These are phyloP conservation scores for Trichoderma atrobrunneum DNA, from an alignment of 2,329 filamentous ascomycete species.

Conservation along the genomic window DNA sequence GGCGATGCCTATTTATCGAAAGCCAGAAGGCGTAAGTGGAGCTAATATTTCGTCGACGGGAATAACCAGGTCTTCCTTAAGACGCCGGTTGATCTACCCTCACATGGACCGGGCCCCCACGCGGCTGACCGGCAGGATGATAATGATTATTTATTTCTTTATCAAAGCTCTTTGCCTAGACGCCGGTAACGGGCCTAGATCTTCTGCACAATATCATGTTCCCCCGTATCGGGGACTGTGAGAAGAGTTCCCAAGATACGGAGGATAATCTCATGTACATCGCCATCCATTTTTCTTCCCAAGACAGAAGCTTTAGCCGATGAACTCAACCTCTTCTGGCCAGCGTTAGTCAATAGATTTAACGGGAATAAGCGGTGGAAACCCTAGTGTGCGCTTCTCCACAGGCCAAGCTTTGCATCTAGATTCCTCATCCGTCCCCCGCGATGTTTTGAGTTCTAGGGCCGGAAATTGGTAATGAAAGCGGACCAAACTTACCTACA, in stretches of 20 bases:
- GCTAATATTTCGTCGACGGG: slow-evolving; percentile 5
- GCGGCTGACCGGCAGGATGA: not conserved
- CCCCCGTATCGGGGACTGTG: not conserved
- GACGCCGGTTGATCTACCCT: slow-evolving; percentile 5
- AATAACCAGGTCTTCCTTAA: slow-evolving; percentile 8
- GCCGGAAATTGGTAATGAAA: not conserved
- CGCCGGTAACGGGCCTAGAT: not conserved
- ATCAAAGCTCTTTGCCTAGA: not conserved
- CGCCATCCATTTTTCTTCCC: not conserved
- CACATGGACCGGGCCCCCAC: slow-evolving; percentile 4
- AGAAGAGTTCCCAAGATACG: not conserved
- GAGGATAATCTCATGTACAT: not conserved
- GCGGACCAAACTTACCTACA: not conserved
- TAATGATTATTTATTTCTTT: not conserved
- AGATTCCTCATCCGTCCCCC: slow-evolving; percentile 3
- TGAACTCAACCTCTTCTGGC: not conserved
- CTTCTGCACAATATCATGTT: not conserved
- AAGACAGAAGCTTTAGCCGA: not conserved
- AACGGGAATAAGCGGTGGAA: slow-evolving; percentile 13
- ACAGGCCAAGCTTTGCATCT: slow-evolving; percentile 7
- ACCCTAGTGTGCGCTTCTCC: not conserved
- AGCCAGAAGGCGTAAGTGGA: slow-evolving; percentile 2
- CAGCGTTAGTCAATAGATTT: slow-evolving; percentile 1
- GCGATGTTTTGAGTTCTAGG: not conserved
- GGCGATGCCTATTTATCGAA: slow-evolving; percentile 9